Conservation (phyloP, 495 filamentous ascomycete genomes). For the Alectoria sarmentosa region DNA sequence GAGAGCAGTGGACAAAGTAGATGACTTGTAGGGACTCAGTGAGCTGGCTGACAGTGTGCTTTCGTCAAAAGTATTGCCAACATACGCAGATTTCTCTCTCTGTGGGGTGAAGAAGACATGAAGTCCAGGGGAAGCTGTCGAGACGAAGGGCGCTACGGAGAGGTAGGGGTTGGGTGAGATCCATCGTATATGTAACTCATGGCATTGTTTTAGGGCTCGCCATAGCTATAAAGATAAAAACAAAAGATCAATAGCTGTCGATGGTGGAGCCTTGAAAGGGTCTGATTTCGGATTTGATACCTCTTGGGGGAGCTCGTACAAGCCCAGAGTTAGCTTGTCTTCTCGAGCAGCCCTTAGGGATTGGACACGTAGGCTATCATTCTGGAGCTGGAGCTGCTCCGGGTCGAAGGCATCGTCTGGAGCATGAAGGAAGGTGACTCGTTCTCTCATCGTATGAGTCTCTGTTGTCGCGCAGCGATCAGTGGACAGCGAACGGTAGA, state of each 20-base stretch:
- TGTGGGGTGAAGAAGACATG: slow-evolving; percentile 72
- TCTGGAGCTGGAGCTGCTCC: slow-evolving; percentile 29
- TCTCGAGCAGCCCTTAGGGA: slow-evolving; percentile 61
- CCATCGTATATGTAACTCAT: slow-evolving; percentile 80
- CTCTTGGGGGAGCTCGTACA: slow-evolving; percentile 67
- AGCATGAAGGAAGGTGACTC: slow-evolving; percentile 72
- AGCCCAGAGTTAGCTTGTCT: slow-evolving; percentile 65
- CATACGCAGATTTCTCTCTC: slow-evolving; percentile 36
- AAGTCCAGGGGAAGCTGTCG: slow-evolving; percentile 70
- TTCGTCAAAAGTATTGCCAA: slow-evolving; percentile 22
- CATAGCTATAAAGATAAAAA: slow-evolving; percentile 49
- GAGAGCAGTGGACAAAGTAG: slow-evolving; percentile 56
- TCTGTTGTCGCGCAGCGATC: background rate
- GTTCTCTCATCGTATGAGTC: slow-evolving; percentile 61
- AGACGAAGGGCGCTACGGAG: slow-evolving; percentile 59
- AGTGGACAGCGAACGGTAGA: too few relatives aligned
- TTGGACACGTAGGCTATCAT: slow-evolving; percentile 39
- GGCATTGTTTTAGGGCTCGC: slow-evolving; percentile 53
- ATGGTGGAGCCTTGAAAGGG: background rate
- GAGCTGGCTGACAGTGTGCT: background rate
- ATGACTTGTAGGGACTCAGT: slow-evolving; percentile 32
- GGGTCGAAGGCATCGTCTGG: slow-evolving; percentile 54
- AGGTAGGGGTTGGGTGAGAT: slow-evolving; percentile 50
- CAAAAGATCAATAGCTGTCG: slow-evolving; percentile 4
- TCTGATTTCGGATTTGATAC: slow-evolving; percentile 34